Conservation (phyloP, 1,139 yeast species). For the Debaryomyces coudertii region DNA sequence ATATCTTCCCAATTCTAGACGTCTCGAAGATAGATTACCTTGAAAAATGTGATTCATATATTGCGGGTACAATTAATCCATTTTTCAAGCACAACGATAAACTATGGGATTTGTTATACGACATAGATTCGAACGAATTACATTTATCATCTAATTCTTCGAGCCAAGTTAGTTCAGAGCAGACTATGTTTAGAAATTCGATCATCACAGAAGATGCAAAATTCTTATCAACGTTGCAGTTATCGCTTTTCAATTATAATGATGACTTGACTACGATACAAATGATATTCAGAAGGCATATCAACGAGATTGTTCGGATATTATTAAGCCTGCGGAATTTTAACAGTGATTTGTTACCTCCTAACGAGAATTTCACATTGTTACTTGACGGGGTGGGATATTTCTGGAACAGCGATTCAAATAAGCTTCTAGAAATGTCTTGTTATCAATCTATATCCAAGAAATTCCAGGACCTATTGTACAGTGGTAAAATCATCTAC, state of each 20-base stretch:
- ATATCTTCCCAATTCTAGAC: constrained; percentile 65
- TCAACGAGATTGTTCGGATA: constrained; percentile 48
- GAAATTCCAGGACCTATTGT: constrained; percentile 41
- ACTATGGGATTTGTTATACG: constrained; percentile 62
- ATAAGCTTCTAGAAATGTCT: constrained; percentile 44
- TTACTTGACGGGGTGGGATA: constrained; percentile 50
- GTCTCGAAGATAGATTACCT: constrained; percentile 61
- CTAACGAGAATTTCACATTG: constrained; percentile 30
- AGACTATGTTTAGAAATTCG: constrained; percentile 29
- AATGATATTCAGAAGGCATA: constrained; percentile 50
- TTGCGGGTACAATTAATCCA: constrained; percentile 72
- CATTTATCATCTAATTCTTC: constrained; percentile 32
- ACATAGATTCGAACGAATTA: constrained; percentile 54
- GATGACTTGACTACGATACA: constrained; percentile 54
- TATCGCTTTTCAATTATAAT: constrained; percentile 48
- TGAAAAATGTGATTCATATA: constrained; percentile 54
- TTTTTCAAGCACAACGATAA: constrained; percentile 61
- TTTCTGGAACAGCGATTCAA: constrained; percentile 47
- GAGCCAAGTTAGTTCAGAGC: constrained; percentile 14
- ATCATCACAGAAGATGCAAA: constrained; percentile 53
- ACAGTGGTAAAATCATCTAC: constrained; percentile 37
- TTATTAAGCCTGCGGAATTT: constrained; percentile 46
- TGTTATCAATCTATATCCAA: constrained; percentile 46
- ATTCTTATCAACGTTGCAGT: constrained; percentile 48
- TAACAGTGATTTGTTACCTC: constrained; percentile 23